Conservation (phyloP, 352 stramenopile genomes). For the Phytopythium delawarense region DNA sequence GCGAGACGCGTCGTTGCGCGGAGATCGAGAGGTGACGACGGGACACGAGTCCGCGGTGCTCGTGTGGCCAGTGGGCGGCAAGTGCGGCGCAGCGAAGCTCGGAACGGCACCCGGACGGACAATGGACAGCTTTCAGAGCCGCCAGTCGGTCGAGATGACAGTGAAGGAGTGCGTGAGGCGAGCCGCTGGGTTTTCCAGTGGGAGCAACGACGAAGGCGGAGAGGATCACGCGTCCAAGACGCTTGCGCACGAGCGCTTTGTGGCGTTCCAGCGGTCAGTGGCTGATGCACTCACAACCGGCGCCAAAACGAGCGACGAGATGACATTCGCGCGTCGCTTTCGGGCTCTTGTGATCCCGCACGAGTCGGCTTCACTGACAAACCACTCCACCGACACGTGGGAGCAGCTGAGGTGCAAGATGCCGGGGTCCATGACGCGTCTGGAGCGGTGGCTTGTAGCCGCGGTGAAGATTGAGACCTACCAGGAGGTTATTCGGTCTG, state of each 20-base stretch:
- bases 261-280: not conserved
- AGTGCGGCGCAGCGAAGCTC: not conserved
- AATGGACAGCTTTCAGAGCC: not conserved
- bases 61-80: not conserved
- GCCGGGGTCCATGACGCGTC: conserved; percentile 14
- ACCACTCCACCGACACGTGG: not conserved
- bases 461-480: conserved; percentile 25
- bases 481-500: conserved; percentile 17
- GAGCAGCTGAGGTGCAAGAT: not conserved
- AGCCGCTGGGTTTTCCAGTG: not conserved
- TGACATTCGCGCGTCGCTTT: conserved; percentile 19
- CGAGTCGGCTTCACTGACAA: not conserved
- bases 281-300: not conserved
- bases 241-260: conserved; percentile 1
- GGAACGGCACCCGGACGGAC: too few species aligned
- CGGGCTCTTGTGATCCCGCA: not conserved
- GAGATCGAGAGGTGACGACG: not conserved
- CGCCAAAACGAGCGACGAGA: conserved; percentile 25
- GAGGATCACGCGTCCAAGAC: not conserved
- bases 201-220: not conserved
- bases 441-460: conserved; percentile 26
- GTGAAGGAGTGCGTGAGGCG: conserved; percentile 1
- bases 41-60: not conserved
- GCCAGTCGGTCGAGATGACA: not conserved
- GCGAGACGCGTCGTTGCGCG: not conserved